These are phyloP conservation scores for Schizophyllum commune DNA, from an alignment of 1,284 basidiomycete genomes.

Conservation along the genomic window DNA sequence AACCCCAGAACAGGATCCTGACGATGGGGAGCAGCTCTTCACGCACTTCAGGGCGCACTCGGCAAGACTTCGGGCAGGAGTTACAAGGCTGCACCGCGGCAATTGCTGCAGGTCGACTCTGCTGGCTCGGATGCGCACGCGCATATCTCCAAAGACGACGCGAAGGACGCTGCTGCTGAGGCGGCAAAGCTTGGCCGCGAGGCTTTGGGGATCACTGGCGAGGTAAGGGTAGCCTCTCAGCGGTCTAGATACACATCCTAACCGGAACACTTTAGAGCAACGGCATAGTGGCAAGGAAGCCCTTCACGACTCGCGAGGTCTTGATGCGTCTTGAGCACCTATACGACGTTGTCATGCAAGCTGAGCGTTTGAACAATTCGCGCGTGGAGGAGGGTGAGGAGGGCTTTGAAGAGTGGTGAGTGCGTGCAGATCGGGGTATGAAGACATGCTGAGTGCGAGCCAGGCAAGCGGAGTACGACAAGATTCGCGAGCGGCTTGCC, in stretches of 20 bases:
- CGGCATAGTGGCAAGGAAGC: constrained; percentile 44
- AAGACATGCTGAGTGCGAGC: constrained; percentile 2
- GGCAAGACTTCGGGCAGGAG: constrained; percentile 90
- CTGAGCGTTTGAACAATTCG: constrained; percentile 76
- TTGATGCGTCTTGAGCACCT: constrained; percentile 79
- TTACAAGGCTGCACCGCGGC: constrained; percentile 92
- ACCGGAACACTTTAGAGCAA: background rate
- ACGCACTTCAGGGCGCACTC: constrained; percentile 89
- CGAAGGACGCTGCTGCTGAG: constrained; percentile 47
- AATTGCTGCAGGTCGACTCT: constrained; percentile 79
- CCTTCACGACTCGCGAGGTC: constrained; percentile 74
- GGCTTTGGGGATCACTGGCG: constrained; percentile 39
- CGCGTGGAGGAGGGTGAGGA: constrained; percentile 46
- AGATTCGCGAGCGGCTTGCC: constrained; percentile 71
- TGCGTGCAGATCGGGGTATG: constrained; percentile 1
- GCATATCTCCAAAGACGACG: constrained; percentile 51
- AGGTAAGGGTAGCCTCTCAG: background rate
- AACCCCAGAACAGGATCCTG: background rate
- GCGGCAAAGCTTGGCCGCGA: constrained; percentile 68
- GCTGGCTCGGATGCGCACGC: constrained; percentile 47
- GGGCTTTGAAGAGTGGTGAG: constrained; percentile 43
- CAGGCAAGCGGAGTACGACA: constrained; percentile 59
- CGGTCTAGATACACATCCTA: background rate
- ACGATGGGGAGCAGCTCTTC: constrained; percentile 39
- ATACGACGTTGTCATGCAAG: constrained; percentile 78